Evolutionary conservation across 129 eudicot genomes (phyloP).

Genomic region (Cynara cardunculus): DNA sequence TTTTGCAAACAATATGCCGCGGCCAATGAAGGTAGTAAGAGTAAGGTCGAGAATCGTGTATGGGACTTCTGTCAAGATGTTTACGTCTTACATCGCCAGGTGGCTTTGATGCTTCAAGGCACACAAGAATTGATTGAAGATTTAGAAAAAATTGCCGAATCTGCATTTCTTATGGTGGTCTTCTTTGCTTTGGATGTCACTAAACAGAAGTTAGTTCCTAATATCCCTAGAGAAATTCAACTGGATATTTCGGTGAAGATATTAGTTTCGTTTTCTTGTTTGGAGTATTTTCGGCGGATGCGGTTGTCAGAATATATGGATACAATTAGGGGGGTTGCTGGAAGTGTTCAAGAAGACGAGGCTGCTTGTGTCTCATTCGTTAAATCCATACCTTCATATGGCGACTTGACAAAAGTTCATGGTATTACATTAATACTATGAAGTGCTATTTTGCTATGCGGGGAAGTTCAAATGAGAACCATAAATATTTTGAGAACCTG

Average conservation of each 20-base stretch:
- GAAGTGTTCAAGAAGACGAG: constrained; percentile 78
- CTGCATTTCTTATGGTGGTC: constrained; percentile 89
- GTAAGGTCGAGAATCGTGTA: constrained; percentile 56
- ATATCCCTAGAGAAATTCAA: constrained; percentile 45
- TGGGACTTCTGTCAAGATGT: constrained; percentile 83
- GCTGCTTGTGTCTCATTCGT: constrained; percentile 69
- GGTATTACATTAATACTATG: constrained; percentile 36
- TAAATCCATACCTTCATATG: constrained; percentile 85
- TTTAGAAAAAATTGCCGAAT: constrained; percentile 81
- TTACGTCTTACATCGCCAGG: constrained; percentile 68
- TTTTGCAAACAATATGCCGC: constrained; percentile 70
- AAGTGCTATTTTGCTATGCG: neutral
- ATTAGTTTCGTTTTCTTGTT: constrained; percentile 80
- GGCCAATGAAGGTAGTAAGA: constrained; percentile 52
- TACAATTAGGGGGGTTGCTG: constrained; percentile 69
- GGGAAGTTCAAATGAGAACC: neutral
- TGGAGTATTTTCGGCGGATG: constrained; percentile 95
- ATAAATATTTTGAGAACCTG: neutral
- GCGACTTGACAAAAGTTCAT: constrained; percentile 48
- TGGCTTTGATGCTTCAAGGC: constrained; percentile 54
- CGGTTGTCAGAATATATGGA: constrained; percentile 90
- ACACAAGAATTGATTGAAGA: constrained; percentile 45
- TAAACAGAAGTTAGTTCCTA: constrained; percentile 55
- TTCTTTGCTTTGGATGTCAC: constrained; percentile 86
- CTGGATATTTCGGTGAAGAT: constrained; percentile 60